Conservation (phyloP, 441 rosid species). For the Codiaeum variegatum region DNA sequence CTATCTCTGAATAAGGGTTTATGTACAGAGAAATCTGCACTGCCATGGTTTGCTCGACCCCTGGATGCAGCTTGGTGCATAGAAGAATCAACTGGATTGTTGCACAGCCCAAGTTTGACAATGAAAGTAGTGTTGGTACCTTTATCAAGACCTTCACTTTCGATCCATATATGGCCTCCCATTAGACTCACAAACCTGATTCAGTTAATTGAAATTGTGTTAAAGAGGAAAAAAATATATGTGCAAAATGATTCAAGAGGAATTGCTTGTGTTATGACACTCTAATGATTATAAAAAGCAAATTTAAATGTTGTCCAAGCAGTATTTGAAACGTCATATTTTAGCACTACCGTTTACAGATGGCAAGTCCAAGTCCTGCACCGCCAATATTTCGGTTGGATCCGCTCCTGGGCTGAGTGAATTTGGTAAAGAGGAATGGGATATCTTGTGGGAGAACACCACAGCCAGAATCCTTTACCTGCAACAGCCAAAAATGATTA, state of each 20-base stretch:
- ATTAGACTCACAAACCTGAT: conserved; percentile 77
- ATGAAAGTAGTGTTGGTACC: conserved; percentile 62
- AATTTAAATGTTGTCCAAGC: neutral
- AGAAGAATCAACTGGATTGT: conserved; percentile 31
- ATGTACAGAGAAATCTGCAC: conserved; percentile 36
- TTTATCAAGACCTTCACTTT: conserved; percentile 74
- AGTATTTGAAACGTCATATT: neutral
- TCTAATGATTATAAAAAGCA: neutral
- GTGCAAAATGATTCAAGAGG: neutral
- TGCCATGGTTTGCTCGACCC: conserved; percentile 46
- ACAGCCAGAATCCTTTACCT: conserved; percentile 90
- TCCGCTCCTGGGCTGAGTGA: conserved; percentile 52
- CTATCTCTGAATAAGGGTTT: conserved; percentile 25
- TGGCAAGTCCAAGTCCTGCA: conserved; percentile 87
- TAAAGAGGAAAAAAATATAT: neutral
- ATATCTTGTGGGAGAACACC: conserved; percentile 72
- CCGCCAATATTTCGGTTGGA: conserved; percentile 41
- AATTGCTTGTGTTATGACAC: neutral
- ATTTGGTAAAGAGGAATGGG: conserved; percentile 61
- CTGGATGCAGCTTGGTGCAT: conserved; percentile 35
- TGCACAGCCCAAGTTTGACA: conserved; percentile 59
- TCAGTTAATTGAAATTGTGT: conserved; percentile 20
- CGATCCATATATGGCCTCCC: conserved; percentile 90
- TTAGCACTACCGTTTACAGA: conserved; percentile 61
- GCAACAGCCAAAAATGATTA: conserved; percentile 23